Conservation (phyloP, 345 rosid species). For the Aethionema arabicum region DNA sequence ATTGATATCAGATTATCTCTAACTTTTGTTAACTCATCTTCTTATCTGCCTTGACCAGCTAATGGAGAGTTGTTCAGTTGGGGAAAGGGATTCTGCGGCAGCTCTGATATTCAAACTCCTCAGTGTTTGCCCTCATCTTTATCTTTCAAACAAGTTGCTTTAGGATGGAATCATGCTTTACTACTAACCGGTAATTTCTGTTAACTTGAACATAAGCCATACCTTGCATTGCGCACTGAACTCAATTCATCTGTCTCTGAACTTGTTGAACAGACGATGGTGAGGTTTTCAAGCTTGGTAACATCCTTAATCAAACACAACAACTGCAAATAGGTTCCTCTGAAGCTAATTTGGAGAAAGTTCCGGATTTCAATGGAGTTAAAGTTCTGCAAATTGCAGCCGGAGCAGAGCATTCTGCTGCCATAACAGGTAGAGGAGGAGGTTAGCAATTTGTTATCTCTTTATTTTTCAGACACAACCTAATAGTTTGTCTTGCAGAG, state of each 20-base stretch:
- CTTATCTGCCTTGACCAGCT: conserved; percentile 43
- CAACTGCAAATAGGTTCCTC: conserved; percentile 29
- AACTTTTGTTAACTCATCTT: not conserved
- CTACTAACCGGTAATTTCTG: conserved; percentile 52
- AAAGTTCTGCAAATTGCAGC: conserved; percentile 60
- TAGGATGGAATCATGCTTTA: conserved; percentile 89
- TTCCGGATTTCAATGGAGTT: conserved; percentile 44
- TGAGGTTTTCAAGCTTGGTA: conserved; percentile 67
- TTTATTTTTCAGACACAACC: not conserved
- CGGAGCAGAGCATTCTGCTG: conserved; percentile 91
- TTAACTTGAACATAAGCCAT: not conserved
- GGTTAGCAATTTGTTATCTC: not conserved
- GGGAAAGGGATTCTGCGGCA: conserved; percentile 77
- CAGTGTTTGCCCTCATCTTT: conserved; percentile 40
- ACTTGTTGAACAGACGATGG: conserved; percentile 51
- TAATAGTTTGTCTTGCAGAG: conserved; percentile 41
- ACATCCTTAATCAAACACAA: conserved; percentile 46
- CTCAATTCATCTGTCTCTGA: conserved; percentile 14
- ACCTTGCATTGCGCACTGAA: conserved; percentile 4
- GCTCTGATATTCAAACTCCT: conserved; percentile 51
- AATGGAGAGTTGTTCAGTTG: conserved; percentile 62
- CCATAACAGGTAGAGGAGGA: conserved; percentile 53
- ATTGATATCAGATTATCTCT: not conserved
- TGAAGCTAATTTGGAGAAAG: conserved; percentile 44
- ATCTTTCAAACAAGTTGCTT: conserved; percentile 45